Evolutionary conservation across 73 alveolate species (phyloP).

Genomic region (Tetrahymena borealis): DNA sequence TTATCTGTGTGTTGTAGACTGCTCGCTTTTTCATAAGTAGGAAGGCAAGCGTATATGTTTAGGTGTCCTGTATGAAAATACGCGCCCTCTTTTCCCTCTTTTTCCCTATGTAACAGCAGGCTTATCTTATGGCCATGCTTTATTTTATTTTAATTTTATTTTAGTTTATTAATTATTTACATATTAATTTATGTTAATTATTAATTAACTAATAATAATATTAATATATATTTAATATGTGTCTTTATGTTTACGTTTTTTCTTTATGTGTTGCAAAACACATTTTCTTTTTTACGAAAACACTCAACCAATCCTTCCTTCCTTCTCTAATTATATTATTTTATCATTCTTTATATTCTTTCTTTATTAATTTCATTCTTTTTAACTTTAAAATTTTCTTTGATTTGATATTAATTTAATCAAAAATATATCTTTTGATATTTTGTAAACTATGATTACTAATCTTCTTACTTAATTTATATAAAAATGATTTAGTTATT

Average conservation of each 20-base stretch:
- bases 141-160: neutral
- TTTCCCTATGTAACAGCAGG: neutral
- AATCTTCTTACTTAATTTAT: too few relatives aligned
- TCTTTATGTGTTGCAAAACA: neutral
- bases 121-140: neutral
- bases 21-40: neutral
- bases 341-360: neutral
- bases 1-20: neutral
- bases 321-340: neutral
- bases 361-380: neutral
- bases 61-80: neutral
- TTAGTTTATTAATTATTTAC: neutral
- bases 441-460: too few relatives aligned
- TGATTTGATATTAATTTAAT: too few relatives aligned
- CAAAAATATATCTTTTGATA: too few relatives aligned
- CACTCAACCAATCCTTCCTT: neutral
- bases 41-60: neutral
- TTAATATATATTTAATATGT: neutral
- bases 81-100: conserved; percentile 1
- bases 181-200: neutral
- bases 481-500: too few relatives aligned
- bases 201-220: neutral
- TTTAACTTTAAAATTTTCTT: too few relatives aligned
- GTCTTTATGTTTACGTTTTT: neutral
- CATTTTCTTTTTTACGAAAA: neutral